Evolutionary conservation across 192 early-diverging fungal species (phyloP), one percentile per base, ranked within the genome.

Genomic region (Podila minutissima): DNA sequence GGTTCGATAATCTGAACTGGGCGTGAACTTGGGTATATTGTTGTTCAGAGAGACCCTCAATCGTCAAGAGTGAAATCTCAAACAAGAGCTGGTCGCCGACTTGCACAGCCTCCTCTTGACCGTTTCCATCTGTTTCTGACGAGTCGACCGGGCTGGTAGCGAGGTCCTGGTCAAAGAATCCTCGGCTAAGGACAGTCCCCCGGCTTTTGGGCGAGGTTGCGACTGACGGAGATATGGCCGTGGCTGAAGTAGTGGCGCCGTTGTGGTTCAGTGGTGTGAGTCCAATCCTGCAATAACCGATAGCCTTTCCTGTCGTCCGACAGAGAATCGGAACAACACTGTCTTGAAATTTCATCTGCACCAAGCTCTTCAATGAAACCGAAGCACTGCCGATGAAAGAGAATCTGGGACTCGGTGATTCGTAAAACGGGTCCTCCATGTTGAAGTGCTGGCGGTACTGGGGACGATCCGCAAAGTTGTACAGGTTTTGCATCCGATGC

Each of bases 401-500:
- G 62, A 82, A 91, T 22, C 75, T 65, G 20, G 86, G 88, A n/a
- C 61, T 70, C 2, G 90, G 89, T 26, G 71, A 83, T 60, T 90
- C 88, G 69, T 88, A 88, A 64, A 90, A 90, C 26, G 89, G 87
- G 53, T 89, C 89, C 74, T 88, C 86, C 88, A 86, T 87, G 60
- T 88, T 87, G 53, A 90, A 86, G 48, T 90, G 87, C 60, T 88
- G 85, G 15, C 87, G 63, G 71, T 89, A 90, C 41, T 85, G 82
- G 26, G 91, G 91, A 32, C 85, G 84, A 64, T 91, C 89, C 22
- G 84, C 85, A 64, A 75, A 88, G 55, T 89, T 88, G 64, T 92
- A 90, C 64, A 94, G 69, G 33, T 90, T 85, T 0, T 91, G 90
- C 95, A 96, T 95, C n/a, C 86, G 84, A 62, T 91, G 84, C 19